Conservation (phyloP, 2,329 filamentous ascomycete species). For the Microcyclospora pomicola region DNA sequence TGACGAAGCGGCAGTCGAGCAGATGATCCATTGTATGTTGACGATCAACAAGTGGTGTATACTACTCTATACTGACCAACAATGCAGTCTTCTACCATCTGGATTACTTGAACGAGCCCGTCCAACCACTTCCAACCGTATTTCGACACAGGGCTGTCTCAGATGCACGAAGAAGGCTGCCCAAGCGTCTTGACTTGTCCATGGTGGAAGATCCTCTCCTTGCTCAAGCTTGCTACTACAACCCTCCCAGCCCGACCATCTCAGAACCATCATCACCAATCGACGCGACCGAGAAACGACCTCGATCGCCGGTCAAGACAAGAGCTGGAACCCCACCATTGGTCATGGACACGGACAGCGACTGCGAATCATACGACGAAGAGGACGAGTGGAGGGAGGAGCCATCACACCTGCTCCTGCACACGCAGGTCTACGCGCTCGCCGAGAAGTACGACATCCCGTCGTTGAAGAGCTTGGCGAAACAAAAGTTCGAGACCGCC, state of each 20-base stretch:
- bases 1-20: constrained; percentile 25
- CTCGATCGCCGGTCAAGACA: constrained; percentile 9
- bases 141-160: constrained; percentile 21
- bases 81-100: constrained; percentile 25
- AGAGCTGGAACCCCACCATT: constrained; percentile 12
- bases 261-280: constrained; percentile 4
- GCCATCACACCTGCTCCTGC: constrained; percentile 30
- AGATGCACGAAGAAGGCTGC: constrained; percentile 13
- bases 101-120: constrained; percentile 21
- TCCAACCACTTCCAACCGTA: constrained; percentile 15
- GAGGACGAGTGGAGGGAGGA: constrained; percentile 24
- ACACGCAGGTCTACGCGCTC: constrained; percentile 36
- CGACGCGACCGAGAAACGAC: constrained; percentile 10
- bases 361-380: constrained; percentile 24
- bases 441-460: constrained; percentile 39
- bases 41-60: background rate
- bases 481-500: constrained; percentile 33
- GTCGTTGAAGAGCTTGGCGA: constrained; percentile 32
- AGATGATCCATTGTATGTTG: constrained; percentile 26
- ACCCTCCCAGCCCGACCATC: constrained; percentile 6
- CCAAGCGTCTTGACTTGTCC: constrained; percentile 21
- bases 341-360: constrained; percentile 20
- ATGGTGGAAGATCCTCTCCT: constrained; percentile 24
- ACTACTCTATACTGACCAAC: background rate
- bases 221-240: constrained; percentile 20